Conservation (phyloP, 805 yeast genomes). For the Candida chilensis region DNA sequence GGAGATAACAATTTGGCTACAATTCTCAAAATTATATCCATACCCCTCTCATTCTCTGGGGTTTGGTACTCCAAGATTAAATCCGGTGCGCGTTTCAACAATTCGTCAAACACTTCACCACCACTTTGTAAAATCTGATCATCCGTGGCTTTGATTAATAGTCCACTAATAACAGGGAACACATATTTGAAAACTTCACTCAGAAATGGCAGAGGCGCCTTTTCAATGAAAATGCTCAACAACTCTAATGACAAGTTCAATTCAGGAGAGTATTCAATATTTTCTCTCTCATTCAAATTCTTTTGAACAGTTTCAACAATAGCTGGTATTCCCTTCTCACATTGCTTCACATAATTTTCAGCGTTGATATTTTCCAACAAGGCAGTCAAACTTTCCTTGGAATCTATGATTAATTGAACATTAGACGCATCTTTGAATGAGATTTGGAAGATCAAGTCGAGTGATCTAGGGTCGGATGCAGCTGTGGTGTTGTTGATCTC, state of each 20-base stretch:
- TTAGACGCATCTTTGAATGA: conserved; percentile 72
- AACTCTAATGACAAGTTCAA: conserved; percentile 50
- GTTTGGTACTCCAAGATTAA: conserved; percentile 20
- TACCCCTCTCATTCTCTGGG: conserved; percentile 32
- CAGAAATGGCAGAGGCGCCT: conserved; percentile 30
- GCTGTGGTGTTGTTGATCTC: conserved; percentile 30
- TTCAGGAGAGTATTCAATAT: conserved; percentile 49
- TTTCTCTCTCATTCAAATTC: conserved; percentile 11
- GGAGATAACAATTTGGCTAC: conserved; percentile 68
- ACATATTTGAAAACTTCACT: conserved; percentile 26
- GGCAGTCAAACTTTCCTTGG: conserved; percentile 59
- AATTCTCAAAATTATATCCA: conserved; percentile 49
- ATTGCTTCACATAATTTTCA: conserved; percentile 33
- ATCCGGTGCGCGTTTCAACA: conserved; percentile 34
- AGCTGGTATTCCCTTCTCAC: conserved; percentile 45
- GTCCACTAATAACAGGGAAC: conserved; percentile 31
- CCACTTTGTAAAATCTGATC: conserved; percentile 72
- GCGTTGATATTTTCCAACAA: conserved; percentile 40
- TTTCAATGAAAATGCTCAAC: conserved; percentile 39
- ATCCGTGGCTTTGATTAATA: conserved; percentile 45
- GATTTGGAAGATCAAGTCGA: conserved; percentile 51
- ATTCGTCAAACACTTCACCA: conserved; percentile 61
- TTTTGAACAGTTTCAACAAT: conserved; percentile 28
- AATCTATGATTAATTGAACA: conserved; percentile 55
- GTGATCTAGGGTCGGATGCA: conserved; percentile 18